Conservation (phyloP, 169 alveolate genomes). For the Plasmodium berghei region DNA sequence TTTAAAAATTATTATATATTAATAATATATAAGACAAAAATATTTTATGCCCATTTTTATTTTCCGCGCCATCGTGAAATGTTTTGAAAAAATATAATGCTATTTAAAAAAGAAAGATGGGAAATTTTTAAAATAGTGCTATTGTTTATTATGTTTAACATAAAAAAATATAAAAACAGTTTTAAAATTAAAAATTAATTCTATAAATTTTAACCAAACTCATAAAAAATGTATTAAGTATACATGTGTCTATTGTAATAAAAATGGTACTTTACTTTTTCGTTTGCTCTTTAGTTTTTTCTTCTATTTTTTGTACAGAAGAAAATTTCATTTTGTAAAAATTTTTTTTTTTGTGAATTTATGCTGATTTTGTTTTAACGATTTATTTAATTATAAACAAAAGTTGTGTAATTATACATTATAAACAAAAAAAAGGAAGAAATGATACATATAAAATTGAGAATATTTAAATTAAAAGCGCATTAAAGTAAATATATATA, state of each 20-base stretch:
- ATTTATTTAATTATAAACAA: conserved; percentile 19
- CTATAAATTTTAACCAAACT: background rate
- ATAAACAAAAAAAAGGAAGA: conserved; percentile 8
- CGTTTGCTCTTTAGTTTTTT: conserved; percentile 13
- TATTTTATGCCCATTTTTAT: too few species aligned
- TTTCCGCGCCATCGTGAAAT: too few species aligned
- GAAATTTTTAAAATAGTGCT: too few species aligned
- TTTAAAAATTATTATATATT: too few species aligned
- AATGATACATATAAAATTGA: background rate
- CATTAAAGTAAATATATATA: background rate
- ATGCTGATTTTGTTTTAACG: background rate
- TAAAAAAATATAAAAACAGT: background rate
- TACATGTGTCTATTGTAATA: conserved; percentile 9
- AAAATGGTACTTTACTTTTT: background rate
- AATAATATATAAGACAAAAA: too few species aligned
- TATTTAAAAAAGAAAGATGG: too few species aligned
- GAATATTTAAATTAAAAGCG: background rate
- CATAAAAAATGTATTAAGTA: background rate
- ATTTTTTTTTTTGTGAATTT: background rate
- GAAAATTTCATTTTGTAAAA: conserved; percentile 12
- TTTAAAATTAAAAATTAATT: conserved; percentile 5
- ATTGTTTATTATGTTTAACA: background rate
- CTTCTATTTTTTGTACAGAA: conserved; percentile 7
- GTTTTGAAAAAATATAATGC: too few species aligned
- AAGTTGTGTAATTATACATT: conserved; percentile 16